Conservation (phyloP, 306 rosid genomes). For the Oxytropis ochrocephala region DNA sequence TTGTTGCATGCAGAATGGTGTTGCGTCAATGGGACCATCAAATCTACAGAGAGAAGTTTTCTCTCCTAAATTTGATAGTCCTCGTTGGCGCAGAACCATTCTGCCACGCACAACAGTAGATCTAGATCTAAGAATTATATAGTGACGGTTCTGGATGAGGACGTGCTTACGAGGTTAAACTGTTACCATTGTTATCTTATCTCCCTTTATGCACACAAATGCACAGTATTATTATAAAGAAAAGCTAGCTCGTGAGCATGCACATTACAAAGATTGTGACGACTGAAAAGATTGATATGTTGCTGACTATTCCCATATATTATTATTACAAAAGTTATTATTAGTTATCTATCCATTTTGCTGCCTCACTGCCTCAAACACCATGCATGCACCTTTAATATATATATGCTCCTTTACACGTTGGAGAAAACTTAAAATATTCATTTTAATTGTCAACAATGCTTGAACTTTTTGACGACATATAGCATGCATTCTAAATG, state of each 20-base stretch:
- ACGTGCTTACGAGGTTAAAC: not conserved
- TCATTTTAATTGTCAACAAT: not conserved
- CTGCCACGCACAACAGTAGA: too few species aligned
- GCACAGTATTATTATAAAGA: not conserved
- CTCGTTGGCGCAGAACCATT: too few species aligned
- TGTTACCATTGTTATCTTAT: not conserved
- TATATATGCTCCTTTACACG: not conserved
- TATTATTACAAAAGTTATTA: too few species aligned
- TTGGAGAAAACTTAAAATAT: not conserved
- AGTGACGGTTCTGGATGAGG: conserved; percentile 6
- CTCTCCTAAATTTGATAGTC: too few species aligned
- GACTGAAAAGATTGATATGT: not conserved
- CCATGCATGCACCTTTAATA: conserved; percentile 9
- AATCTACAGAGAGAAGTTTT: too few species aligned
- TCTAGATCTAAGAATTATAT: too few species aligned
- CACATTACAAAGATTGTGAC: conserved; percentile 3
- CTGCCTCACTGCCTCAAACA: not conserved
- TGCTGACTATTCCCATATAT: conserved; percentile 11
- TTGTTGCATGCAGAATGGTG: too few species aligned
- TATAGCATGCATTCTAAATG: not conserved
- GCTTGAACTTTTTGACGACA: not conserved
- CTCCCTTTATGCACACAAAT: not conserved
- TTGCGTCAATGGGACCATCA: too few species aligned
- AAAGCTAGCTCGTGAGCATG: too few species aligned
- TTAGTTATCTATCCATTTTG: not conserved